These are phyloP conservation scores for Hymenoscyphus fraxineus DNA, from an alignment of 2,329 filamentous ascomycete genomes.

Conservation along the genomic window DNA sequence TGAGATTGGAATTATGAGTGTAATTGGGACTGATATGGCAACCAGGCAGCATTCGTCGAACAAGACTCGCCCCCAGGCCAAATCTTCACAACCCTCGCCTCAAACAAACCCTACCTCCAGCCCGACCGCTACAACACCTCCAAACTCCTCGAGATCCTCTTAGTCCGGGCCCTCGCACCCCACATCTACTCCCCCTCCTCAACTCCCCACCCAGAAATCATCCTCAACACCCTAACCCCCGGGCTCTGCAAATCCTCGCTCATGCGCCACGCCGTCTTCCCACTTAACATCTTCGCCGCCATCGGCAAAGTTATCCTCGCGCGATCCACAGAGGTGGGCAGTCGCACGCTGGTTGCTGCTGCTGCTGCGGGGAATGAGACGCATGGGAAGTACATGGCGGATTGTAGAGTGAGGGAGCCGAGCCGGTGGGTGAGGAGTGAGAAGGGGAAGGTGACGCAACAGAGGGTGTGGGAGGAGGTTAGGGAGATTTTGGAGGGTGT, in stretches of 20 bases:
- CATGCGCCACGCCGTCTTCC: slow-evolving; percentile 18
- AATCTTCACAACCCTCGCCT: slow-evolving; percentile 26
- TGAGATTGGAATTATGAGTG: too few relatives aligned
- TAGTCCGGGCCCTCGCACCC: slow-evolving; percentile 32
- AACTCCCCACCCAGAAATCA: slow-evolving; percentile 27
- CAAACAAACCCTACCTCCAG: slow-evolving; percentile 20
- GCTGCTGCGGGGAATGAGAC: slow-evolving; percentile 29
- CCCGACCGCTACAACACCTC: slow-evolving; percentile 34
- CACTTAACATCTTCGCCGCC: background rate
- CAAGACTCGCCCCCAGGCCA: slow-evolving; percentile 10
- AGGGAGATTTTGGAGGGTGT: slow-evolving; percentile 41
- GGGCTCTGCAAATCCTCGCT: slow-evolving; percentile 33
- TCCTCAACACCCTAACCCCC: slow-evolving; percentile 35
- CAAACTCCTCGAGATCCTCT: slow-evolving; percentile 36
- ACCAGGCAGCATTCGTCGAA: slow-evolving; percentile 30
- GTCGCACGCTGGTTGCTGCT: slow-evolving; percentile 34
- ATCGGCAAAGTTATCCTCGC: slow-evolving; percentile 19
- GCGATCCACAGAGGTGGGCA: slow-evolving; percentile 33
- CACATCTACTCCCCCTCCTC: slow-evolving; percentile 16
- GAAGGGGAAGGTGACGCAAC: slow-evolving; percentile 37
- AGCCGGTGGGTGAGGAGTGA: slow-evolving; percentile 38
- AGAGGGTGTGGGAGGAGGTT: slow-evolving; percentile 43
- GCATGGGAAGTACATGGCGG: slow-evolving; percentile 34
- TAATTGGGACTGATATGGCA: slow-evolving; percentile 9
- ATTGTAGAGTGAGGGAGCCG: slow-evolving; percentile 27